A percentile compares a stretch with the other conserved stretches of the same genome.
These are phyloP conservation scores for Lyophyllum decastes DNA, from an alignment of 768 basidiomycete genomes.

Conservation along the genomic window DNA sequence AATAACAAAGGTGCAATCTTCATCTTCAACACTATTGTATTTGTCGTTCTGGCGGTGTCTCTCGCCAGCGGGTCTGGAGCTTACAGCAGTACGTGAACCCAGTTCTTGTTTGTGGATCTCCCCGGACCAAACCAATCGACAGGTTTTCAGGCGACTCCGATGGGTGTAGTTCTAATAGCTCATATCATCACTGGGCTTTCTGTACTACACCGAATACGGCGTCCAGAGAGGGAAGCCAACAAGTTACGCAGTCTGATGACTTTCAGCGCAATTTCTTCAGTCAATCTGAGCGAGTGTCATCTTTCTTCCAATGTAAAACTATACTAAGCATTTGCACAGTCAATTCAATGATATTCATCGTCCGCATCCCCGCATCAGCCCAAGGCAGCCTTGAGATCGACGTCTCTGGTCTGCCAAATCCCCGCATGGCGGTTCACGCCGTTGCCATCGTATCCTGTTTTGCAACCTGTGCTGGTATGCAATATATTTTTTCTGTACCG, in stretches of 20 bases:
- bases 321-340: slow-evolving; percentile 10
- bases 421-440: slow-evolving; percentile 22
- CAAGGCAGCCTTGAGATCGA: slow-evolving; percentile 29
- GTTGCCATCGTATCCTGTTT: slow-evolving; percentile 31
- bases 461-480: slow-evolving; percentile 27
- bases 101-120: neutral
- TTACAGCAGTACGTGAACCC: slow-evolving; percentile 9
- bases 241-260: slow-evolving; percentile 14
- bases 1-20: slow-evolving; percentile 6
- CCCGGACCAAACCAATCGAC: neutral
- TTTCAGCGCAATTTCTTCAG: slow-evolving; percentile 9
- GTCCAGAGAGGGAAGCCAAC: slow-evolving; percentile 7
- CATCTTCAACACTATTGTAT: slow-evolving; percentile 5
- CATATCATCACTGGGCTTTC: slow-evolving; percentile 16
- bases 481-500: neutral
- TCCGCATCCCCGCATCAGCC: slow-evolving; percentile 23
- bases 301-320: neutral
- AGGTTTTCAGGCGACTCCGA: slow-evolving; percentile 17
- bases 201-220: slow-evolving; percentile 17
- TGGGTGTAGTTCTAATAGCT: slow-evolving; percentile 17
- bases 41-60: slow-evolving; percentile 12
- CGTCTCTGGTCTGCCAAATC: slow-evolving; percentile 20
- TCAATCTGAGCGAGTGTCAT: slow-evolving; percentile 12
- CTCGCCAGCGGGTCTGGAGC: slow-evolving; percentile 10
- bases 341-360: slow-evolving; percentile 21